phyloP scores from a whole-genome alignment of 1,284 basidiomycete species.

The Phellopilus nigrolimitatus region DNA sequence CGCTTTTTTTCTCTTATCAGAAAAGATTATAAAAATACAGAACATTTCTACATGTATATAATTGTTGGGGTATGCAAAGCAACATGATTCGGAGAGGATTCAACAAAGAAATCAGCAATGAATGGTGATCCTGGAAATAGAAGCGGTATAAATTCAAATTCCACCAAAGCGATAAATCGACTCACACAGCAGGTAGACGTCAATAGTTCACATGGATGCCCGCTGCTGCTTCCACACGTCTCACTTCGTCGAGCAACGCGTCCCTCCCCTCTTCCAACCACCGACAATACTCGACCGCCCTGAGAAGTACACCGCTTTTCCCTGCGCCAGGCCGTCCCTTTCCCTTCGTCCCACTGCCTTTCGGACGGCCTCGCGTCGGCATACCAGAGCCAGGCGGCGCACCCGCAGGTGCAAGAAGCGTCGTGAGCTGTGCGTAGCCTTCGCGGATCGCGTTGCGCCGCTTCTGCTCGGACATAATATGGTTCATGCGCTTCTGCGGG shows the following conservation, averaged over 20 bases:
- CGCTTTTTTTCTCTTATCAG: too few relatives aligned
- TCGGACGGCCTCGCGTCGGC: constrained; percentile 73
- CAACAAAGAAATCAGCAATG: too few relatives aligned
- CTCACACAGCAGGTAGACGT: neutral
- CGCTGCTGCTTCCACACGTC: constrained; percentile 55
- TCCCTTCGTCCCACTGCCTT: constrained; percentile 56
- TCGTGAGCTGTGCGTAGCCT: constrained; percentile 80
- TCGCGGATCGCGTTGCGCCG: constrained; percentile 85
- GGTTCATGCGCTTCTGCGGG: constrained; percentile 88
- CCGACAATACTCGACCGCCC: constrained; percentile 71
- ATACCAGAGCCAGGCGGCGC: constrained; percentile 57
- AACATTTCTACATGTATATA: too few relatives aligned
- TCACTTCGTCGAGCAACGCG: constrained; percentile 58
- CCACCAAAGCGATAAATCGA: neutral
- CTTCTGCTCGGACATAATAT: constrained; percentile 91
- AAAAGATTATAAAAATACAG: too few relatives aligned
- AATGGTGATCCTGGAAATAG: too few relatives aligned
- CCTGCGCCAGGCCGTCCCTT: constrained; percentile 53
- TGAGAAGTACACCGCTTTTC: constrained; percentile 77
- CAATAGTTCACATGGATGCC: constrained; percentile 32
- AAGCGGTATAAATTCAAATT: neutral
- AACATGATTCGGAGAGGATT: too few relatives aligned
- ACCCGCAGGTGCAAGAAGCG: constrained; percentile 69
- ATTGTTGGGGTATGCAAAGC: too few relatives aligned
- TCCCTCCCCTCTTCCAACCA: constrained; percentile 73